Evolutionary conservation across 495 filamentous ascomycete genomes (phyloP).

Genomic region (Penicillium subrubescens): DNA sequence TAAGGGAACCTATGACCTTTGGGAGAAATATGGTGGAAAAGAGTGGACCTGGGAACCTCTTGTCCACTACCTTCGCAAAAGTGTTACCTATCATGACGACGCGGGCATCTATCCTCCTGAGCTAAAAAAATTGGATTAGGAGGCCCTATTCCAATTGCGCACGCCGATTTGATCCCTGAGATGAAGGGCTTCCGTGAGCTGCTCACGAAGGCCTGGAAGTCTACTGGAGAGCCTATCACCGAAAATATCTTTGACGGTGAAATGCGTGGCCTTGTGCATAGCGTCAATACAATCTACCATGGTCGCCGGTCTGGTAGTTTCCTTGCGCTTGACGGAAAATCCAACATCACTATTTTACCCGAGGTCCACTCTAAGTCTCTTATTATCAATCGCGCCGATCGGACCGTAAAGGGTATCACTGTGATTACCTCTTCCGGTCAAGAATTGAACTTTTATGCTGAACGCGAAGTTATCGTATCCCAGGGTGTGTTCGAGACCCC

Average conservation of each 20-base stretch:
- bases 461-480: constrained; percentile 58
- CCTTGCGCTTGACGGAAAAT: constrained; percentile 49
- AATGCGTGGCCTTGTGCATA: constrained; percentile 51
- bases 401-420: constrained; percentile 27
- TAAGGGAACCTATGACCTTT: constrained; percentile 52
- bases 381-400: constrained; percentile 43
- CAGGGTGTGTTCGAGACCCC: constrained; percentile 61
- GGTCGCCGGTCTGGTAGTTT: constrained; percentile 51
- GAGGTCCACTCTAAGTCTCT: constrained; percentile 47
- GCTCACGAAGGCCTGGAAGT: constrained; percentile 50
- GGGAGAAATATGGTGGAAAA: constrained; percentile 50
- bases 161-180: constrained; percentile 52
- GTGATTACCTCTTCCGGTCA: constrained; percentile 43
- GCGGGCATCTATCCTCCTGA: constrained; percentile 24
- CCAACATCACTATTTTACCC: constrained; percentile 50
- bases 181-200: constrained; percentile 50
- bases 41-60: constrained; percentile 54
- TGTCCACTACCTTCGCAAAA: constrained; percentile 6
- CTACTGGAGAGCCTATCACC: constrained; percentile 15
- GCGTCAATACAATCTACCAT: constrained; percentile 54
- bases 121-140: constrained; percentile 44
- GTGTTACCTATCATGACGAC: constrained; percentile 49
- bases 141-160: constrained; percentile 50
- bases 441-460: constrained; percentile 11
- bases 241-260: constrained; percentile 40